Evolutionary conservation across 1,284 basidiomycete genomes (phyloP), one percentile per base, ranked within the genome.

Genomic region (Apiotrichum montevideense): DNA sequence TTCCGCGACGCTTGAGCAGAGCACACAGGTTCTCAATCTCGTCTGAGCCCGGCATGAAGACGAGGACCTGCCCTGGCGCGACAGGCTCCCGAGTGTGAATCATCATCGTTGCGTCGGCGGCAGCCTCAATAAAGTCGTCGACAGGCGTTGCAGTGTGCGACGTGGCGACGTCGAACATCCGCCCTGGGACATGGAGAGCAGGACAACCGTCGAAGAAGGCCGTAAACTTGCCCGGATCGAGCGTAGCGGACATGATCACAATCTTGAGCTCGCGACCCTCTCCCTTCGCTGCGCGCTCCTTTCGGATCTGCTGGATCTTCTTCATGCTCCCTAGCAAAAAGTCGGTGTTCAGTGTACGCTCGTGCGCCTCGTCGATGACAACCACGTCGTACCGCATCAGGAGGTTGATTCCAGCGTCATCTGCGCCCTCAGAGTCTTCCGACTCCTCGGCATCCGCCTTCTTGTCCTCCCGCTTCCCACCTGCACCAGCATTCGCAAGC

Each of bases 311-410:
- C 52, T 88, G 87, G 56, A 98, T 91, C n/a, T 81, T 82, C 76
- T 95, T 98, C 50, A 97, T 80, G 57, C 87, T 88, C 1, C 94
- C 88, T 46, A 98, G 84, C n/a, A 98, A 80, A 57, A 98, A 81
- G 76, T 99, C 95, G 5, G 95, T 98, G 41, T 94, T 84, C 41
- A 99, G 79, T 0, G 93, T 96, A 46, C 95, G 84, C 71, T 99
- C 95, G 78, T 99, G 96, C 2, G 95, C 95, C 72, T 99, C 95
- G 71, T 99, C 95, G 52, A 99, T 85, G 60, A 98, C 83, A 56
- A 99, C 81, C 13, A 95, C 84, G 66, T 88, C 90, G 76, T 98
- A 98, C 47, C 83, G 84, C 54, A 84, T 84, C 49, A 98, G 80
- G n/a, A 88, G 76, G 46, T 74, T 72, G 7, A 71, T 58, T 7